Evolutionary conservation across 345 rosid genomes (phyloP).

Genomic region (Lepidium aucheri): DNA sequence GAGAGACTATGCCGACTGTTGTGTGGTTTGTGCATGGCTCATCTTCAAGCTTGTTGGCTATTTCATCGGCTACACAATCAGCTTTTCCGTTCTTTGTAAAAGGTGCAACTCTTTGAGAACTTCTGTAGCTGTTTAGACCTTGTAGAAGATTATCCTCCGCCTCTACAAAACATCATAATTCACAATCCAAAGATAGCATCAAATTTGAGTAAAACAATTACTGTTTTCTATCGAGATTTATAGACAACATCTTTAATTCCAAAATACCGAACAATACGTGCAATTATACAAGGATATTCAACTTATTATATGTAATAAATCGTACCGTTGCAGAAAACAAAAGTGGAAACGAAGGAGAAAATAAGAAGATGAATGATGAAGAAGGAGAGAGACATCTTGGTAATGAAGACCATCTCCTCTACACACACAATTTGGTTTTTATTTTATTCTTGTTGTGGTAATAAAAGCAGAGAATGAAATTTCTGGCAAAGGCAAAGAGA

Average conservation of each 20-base stretch:
- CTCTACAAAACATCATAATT: slow-evolving; percentile 30
- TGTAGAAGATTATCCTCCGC: slow-evolving; percentile 57
- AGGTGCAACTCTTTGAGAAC: slow-evolving; percentile 31
- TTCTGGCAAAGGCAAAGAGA: not conserved
- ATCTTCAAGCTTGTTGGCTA: slow-evolving; percentile 46
- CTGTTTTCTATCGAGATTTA: too few species aligned
- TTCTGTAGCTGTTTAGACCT: slow-evolving; percentile 65
- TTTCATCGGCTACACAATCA: slow-evolving; percentile 48
- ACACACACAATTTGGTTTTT: not conserved
- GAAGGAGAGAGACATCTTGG: slow-evolving; percentile 6
- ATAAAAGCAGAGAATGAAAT: not conserved
- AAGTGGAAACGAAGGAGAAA: slow-evolving; percentile 5
- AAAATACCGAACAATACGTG: too few species aligned
- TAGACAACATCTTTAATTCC: not conserved
- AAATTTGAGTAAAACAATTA: not conserved
- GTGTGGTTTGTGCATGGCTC: slow-evolving; percentile 38
- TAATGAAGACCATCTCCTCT: not conserved
- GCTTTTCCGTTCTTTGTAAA: slow-evolving; percentile 53
- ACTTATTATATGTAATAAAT: too few species aligned
- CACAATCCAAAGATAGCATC: not conserved
- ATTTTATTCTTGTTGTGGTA: not conserved
- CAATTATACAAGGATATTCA: too few species aligned
- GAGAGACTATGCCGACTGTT: not conserved
- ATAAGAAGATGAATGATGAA: slow-evolving; percentile 11
- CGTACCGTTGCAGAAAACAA: slow-evolving; percentile 16